Conservation (phyloP, 106 monocot species). For the Allium fistulosum region DNA sequence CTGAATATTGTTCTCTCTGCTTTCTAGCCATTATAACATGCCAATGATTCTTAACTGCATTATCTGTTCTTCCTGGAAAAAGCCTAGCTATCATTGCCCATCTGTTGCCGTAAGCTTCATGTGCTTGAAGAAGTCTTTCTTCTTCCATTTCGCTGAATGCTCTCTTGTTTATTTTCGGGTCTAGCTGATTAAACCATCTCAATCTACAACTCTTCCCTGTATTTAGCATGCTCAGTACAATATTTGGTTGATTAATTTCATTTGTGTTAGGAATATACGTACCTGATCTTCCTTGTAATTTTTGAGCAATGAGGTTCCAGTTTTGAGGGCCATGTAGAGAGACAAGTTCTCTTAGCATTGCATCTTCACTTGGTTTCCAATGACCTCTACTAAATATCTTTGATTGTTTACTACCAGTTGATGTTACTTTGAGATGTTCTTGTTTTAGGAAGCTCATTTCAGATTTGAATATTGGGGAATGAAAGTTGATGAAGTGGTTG, state of each 20-base stretch:
- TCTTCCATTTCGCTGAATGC: constrained; percentile 56
- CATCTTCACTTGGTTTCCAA: constrained; percentile 87
- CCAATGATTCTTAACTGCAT: constrained; percentile 69
- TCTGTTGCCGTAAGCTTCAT: constrained; percentile 34
- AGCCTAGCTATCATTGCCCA: constrained; percentile 48
- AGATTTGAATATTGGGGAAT: too few relatives aligned
- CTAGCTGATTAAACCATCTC: constrained; percentile 66
- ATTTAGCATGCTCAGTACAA: neutral
- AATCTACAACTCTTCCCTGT: constrained; percentile 65
- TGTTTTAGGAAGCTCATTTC: too few relatives aligned
- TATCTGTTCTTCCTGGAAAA: constrained; percentile 53
- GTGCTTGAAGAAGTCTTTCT: constrained; percentile 26
- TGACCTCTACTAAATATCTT: constrained; percentile 76
- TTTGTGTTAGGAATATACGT: neutral
- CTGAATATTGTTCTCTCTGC: constrained; percentile 9
- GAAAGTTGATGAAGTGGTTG: too few relatives aligned
- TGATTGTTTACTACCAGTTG: constrained; percentile 4
- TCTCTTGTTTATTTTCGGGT: constrained; percentile 48
- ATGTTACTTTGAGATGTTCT: too few relatives aligned
- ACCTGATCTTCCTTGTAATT: constrained; percentile 93
- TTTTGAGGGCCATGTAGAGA: constrained; percentile 77
- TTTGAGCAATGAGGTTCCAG: constrained; percentile 92
- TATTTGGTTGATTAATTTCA: neutral
- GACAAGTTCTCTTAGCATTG: constrained; percentile 78
- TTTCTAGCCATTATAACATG: constrained; percentile 47